These are phyloP conservation scores for Syncephalastrum contaminatum DNA, from an alignment of 371 early-diverging fungal species.

Conservation along the genomic window DNA sequence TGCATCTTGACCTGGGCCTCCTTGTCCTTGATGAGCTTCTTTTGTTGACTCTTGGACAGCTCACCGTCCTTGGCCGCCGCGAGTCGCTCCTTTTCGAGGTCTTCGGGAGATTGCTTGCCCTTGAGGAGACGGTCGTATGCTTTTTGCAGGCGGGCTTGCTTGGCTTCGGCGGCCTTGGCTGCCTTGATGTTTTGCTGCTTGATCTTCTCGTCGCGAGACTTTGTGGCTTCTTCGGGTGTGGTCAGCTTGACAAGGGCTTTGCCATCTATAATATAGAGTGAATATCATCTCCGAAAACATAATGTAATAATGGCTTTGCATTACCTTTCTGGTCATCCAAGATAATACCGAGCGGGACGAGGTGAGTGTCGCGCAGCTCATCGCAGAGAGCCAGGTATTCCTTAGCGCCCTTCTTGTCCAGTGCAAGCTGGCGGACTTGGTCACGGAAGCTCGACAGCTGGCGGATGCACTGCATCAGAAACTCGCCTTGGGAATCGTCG, in stretches of 20 bases:
- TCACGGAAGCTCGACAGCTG: conserved; percentile 87
- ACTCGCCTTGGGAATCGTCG: conserved; percentile 55
- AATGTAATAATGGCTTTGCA: not conserved
- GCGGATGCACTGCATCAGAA: conserved; percentile 78
- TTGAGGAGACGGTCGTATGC: conserved; percentile 54
- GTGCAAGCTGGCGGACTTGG: conserved; percentile 74
- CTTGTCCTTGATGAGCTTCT: conserved; percentile 88
- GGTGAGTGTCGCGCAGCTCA: conserved; percentile 82
- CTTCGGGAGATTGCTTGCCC: conserved; percentile 73
- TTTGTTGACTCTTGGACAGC: conserved; percentile 71
- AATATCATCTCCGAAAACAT: not conserved
- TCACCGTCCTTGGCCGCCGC: conserved; percentile 72
- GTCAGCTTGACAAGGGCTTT: conserved; percentile 90
- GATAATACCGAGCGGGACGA: conserved; percentile 83
- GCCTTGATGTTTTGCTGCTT: conserved; percentile 66
- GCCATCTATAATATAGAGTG: conserved; percentile 56
- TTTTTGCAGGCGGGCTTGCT: conserved; percentile 65
- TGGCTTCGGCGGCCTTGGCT: conserved; percentile 60
- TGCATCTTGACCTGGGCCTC: conserved; percentile 86
- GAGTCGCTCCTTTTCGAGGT: conserved; percentile 78
- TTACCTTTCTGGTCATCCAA: conserved; percentile 89
- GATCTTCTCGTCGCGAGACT: conserved; percentile 64
- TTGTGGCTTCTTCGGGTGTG: conserved; percentile 68
- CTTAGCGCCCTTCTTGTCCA: conserved; percentile 50
- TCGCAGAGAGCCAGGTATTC: conserved; percentile 82